Conservation (phyloP, 148 eudicot species). For the Rhododendron simsii region DNA sequence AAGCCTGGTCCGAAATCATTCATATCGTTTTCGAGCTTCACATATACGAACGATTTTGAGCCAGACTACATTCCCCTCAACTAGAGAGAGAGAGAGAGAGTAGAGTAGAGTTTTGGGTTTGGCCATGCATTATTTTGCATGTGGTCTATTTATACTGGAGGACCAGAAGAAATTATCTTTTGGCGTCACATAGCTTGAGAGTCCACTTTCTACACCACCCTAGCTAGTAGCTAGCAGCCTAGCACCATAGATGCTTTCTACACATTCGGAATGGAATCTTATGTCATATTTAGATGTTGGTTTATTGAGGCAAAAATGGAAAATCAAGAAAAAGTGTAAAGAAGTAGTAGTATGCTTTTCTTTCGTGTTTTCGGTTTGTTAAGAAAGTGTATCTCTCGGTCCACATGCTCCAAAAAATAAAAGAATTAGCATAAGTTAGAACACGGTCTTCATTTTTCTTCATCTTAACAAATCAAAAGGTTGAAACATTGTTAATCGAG, state of each 20-base stretch:
- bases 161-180: slow-evolving; percentile 13
- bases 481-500: neutral
- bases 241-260: neutral
- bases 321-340: neutral
- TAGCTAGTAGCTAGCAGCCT: neutral
- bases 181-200: slow-evolving; percentile 19
- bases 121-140: slow-evolving; percentile 22
- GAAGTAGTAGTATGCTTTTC: neutral
- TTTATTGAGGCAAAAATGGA: neutral
- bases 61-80: slow-evolving; percentile 79
- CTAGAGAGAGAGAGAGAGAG: slow-evolving; percentile 15
- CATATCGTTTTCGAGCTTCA: slow-evolving; percentile 8
- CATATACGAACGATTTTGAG: slow-evolving; percentile 36
- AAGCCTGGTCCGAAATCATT: slow-evolving; percentile 95
- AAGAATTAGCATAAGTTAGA: neutral
- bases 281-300: neutral
- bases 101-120: neutral
- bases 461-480: neutral
- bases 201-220: slow-evolving; percentile 33
- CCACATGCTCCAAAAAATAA: neutral
- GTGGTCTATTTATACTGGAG: slow-evolving; percentile 20
- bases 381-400: neutral
- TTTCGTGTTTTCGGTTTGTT: neutral
- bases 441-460: neutral
- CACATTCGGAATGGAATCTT: neutral